phyloP scores from a whole-genome alignment of 2,329 filamentous ascomycete genomes.

The Myrmaecium sp. region DNA sequence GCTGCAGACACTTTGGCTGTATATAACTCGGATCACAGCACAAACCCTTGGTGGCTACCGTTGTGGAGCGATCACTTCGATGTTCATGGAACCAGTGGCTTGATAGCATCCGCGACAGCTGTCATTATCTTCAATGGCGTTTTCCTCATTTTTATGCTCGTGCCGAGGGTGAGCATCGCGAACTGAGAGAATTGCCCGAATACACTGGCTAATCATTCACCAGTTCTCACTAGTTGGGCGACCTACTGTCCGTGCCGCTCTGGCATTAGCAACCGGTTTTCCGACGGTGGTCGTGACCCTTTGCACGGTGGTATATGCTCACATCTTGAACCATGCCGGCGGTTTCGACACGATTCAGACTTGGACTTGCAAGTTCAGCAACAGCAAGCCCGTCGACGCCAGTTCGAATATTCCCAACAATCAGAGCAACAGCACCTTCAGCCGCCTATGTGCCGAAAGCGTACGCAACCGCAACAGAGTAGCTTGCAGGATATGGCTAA shows the following conservation, averaged over 20 bases:
- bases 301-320: constrained; percentile 22
- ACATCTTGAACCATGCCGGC: constrained; percentile 19
- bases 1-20: constrained; percentile 25
- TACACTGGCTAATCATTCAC: constrained; percentile 1
- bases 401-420: constrained; percentile 9
- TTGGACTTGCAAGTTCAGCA: constrained; percentile 22
- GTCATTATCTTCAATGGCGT: constrained; percentile 22
- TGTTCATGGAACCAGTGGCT: constrained; percentile 22
- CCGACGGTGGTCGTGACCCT: constrained; percentile 23
- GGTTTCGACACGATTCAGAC: constrained; percentile 22
- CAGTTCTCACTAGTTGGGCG: constrained; percentile 16
- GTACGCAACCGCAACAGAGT: too few relatives aligned
- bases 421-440: constrained; percentile 20
- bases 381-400: constrained; percentile 6
- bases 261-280: constrained; percentile 18
- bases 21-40: constrained; percentile 24
- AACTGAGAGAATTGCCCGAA: neutral
- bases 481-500: constrained; percentile 4
- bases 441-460: constrained; percentile 23
- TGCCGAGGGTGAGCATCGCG: constrained; percentile 15
- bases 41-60: constrained; percentile 31
- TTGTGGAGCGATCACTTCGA: constrained; percentile 32
- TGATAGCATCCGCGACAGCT: constrained; percentile 22
- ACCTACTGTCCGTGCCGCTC: constrained; percentile 21
- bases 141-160: constrained; percentile 16